Evolutionary conservation across 225 moss, liverwort and hornwort species (phyloP), one percentile per base, ranked within the genome.

Genomic region (Lunularia cruciata): DNA sequence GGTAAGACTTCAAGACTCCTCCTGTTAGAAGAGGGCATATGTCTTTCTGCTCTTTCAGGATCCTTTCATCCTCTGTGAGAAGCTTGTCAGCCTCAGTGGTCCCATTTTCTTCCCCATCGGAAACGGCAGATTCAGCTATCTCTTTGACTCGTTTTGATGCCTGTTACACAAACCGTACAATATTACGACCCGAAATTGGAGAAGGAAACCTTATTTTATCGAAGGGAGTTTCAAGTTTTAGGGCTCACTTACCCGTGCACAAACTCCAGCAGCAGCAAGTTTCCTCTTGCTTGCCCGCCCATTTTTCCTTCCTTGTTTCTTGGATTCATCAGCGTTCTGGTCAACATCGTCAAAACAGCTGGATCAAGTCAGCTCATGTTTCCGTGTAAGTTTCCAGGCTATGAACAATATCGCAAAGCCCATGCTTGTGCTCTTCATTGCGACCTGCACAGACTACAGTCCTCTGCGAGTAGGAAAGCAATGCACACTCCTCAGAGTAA

Each of bases 21-120:
- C 95, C 95, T 39, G 90, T 90, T 30, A 96, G 77, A 16, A 90
- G 83, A 3, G 95, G 95, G 54, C 83, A 83, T 15, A 96, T 81
- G 15, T 90, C 87, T 69, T 73, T 76, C 53, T 96, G 95, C 53
- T 89, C 90, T 59, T 79, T 88, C n/a, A 61, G 71, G 42, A 53
- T 62, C 15, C 84, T 68, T 73, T 96, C 90, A 36, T 85, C 83
- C 23, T 92, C 90, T 15, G 87, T 87, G 77, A 83, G 34, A 4
- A 48, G 48, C 47, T 84, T 60, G 1, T 81, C 80, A 59, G 71
- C 80, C 18, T 76, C 80, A 19, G 60, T 59, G 79, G 80, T 0
- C 57, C 72, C 77, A 4, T 79, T 60, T 62, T 72, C 81, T 63
- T 85, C 78, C n/a, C 72, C 83, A 72, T 74, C 75, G 0, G 85